Conservation (phyloP, 176 grass and related monocot genomes). For the Pharus latifolius region DNA sequence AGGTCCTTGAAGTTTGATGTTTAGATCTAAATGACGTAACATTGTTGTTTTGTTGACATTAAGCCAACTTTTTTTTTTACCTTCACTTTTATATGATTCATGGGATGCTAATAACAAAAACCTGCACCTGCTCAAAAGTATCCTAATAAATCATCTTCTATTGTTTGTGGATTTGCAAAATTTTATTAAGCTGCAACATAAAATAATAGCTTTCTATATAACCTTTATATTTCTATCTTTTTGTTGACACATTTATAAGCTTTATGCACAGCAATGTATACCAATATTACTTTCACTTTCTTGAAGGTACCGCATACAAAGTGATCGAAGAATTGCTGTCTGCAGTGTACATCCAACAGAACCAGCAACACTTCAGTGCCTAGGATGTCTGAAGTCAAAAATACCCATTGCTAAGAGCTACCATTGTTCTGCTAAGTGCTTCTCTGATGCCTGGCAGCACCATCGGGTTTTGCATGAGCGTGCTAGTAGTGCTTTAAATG, state of each 20-base stretch:
- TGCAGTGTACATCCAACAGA: constrained; percentile 84
- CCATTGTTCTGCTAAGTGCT: constrained; percentile 75
- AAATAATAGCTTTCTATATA: not conserved
- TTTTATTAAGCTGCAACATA: not conserved
- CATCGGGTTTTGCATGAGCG: constrained; percentile 70
- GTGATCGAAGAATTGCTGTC: constrained; percentile 49
- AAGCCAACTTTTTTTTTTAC: not conserved
- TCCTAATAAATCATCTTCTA: not conserved
- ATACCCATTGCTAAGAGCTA: constrained; percentile 76
- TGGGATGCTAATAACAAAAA: not conserved
- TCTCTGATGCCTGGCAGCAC: constrained; percentile 77
- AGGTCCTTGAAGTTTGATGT: no score
- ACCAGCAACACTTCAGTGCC: constrained; percentile 70
- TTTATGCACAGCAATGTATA: not conserved
- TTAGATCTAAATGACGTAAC: no score
- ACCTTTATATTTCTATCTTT: not conserved
- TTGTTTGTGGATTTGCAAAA: not conserved
- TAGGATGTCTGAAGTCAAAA: constrained; percentile 86
- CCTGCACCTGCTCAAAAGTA: not conserved
- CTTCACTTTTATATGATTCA: not conserved
- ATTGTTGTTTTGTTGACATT: not conserved
- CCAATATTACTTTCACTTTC: not conserved
- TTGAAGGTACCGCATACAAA: constrained; percentile 76
- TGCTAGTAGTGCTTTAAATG: constrained; percentile 51
- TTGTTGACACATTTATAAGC: not conserved